These are phyloP conservation scores for Fraxinus velutina DNA, from an alignment of 305 asterid genomes.

Conservation along the genomic window DNA sequence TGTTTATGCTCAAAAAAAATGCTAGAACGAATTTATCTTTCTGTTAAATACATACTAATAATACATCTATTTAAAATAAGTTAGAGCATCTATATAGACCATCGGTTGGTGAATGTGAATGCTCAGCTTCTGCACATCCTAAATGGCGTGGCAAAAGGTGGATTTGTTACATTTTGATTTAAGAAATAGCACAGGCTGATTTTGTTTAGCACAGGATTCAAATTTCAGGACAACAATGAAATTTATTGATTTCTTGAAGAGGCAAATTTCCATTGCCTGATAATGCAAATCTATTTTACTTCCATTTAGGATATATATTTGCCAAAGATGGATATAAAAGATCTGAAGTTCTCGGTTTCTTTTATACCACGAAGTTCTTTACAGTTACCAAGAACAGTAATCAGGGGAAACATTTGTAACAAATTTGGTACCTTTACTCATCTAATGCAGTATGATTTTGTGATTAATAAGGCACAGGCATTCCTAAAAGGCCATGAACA, in stretches of 20 bases:
- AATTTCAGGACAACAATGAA: neutral
- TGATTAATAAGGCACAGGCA: neutral
- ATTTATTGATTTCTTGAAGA: neutral
- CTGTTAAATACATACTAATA: neutral
- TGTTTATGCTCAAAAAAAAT: neutral
- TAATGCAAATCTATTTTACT: neutral
- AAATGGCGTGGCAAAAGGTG: neutral
- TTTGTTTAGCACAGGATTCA: neutral
- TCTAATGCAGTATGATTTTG: neutral
- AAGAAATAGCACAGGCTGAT: neutral
- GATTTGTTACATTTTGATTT: neutral
- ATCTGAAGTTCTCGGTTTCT: neutral
- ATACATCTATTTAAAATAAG: neutral
- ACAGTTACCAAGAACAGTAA: neutral
- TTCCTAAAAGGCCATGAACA: neutral
- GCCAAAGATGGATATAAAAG: neutral
- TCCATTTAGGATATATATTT: neutral
- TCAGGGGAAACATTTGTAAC: neutral
- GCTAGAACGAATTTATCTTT: neutral
- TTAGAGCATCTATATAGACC: neutral
- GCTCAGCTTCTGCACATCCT: neutral
- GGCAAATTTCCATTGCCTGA: neutral
- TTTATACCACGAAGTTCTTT: neutral
- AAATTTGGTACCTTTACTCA: neutral
- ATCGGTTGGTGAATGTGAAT: neutral